Base-by-base conservation (phyloP, 495 filamentous ascomycete genomes). In the Penicillium lagena region DNA sequence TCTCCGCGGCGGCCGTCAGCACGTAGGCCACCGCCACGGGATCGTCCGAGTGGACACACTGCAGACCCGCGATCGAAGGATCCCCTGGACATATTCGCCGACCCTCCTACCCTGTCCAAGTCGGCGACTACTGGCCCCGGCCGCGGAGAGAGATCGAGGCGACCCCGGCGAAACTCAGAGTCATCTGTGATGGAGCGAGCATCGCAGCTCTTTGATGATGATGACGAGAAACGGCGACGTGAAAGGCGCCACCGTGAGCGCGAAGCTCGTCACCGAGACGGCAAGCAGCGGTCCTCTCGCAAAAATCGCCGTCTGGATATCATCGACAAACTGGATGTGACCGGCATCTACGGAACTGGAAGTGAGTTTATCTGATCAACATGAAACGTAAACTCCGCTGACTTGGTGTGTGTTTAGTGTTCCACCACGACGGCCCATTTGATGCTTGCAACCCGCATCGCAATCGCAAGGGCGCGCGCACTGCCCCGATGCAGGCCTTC, bases 371-470 rank as follows among this genome's bases (percentile, higher is more conserved):
- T 12, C n/a, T 44, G 12, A 35, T 3, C 1, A 9, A 49, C 14
- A 12, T 12, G 9, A 13, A 22, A 22, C 4, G 22, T 42, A 12
- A 9, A 1, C 8, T 22, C n/a, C 12, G 8, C n/a, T 39, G 51
- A 12, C 47, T 59, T 14, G 59, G 14, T 15, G 29, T 12, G 29
- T 37, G 39, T 43, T 28, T 47, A 96, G 91, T 97, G 60, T 96
- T 99, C 66, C 94, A 99, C 49, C 94, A 99, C 60, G 94, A 99
- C 60, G 94, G 94, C 17, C 94, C 94, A 8, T 99, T 96, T 55
- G 94, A 99, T 68, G 94, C 94, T 12, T 93, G 90, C 66, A 96
- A 96, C 54, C 91, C 94, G 7, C 85, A 93, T 62, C 86, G 94
- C 47, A 99, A 99, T 61, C 82, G 87, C 39, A 87, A 86, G 55